These are phyloP conservation scores for Hydrangea macrophylla DNA, from an alignment of 148 eudicot genomes.

Conservation along the genomic window DNA sequence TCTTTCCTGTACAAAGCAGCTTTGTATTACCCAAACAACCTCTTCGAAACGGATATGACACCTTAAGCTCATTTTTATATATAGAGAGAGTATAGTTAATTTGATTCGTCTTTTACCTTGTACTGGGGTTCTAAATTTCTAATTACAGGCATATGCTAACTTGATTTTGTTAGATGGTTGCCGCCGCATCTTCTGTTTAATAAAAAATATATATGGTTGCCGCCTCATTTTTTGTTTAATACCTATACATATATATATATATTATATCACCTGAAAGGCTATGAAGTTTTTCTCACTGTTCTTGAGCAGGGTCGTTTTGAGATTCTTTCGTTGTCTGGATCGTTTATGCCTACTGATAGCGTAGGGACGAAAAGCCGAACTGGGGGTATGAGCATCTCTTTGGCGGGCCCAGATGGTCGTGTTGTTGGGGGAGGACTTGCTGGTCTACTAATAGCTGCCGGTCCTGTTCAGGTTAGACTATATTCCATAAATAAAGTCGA, in stretches of 20 bases:
- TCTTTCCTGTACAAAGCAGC: background rate
- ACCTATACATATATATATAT: no score
- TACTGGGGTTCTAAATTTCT: background rate
- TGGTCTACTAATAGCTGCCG: conserved; percentile 80
- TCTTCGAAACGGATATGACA: no score
- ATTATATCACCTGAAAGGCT: background rate
- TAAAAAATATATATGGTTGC: no score
- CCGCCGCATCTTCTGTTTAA: conserved; percentile 1
- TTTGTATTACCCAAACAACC: no score
- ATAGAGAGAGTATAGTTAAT: no score
- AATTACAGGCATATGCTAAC: background rate
- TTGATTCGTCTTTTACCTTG: no score
- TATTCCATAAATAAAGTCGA: no score
- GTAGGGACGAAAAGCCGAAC: conserved; percentile 75
- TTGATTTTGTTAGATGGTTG: background rate
- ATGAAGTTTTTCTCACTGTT: background rate
- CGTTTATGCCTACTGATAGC: conserved; percentile 64
- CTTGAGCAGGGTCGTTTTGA: conserved; percentile 82
- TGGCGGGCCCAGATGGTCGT: conserved; percentile 88
- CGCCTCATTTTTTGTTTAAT: no score
- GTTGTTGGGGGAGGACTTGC: conserved; percentile 90
- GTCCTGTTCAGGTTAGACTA: conserved; percentile 75
- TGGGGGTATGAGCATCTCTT: conserved; percentile 87
- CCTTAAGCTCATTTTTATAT: no score
- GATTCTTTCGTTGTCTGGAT: conserved; percentile 77